Conservation (phyloP, 768 basidiomycete genomes). For the Trichaptum fuscoviolaceum region DNA sequence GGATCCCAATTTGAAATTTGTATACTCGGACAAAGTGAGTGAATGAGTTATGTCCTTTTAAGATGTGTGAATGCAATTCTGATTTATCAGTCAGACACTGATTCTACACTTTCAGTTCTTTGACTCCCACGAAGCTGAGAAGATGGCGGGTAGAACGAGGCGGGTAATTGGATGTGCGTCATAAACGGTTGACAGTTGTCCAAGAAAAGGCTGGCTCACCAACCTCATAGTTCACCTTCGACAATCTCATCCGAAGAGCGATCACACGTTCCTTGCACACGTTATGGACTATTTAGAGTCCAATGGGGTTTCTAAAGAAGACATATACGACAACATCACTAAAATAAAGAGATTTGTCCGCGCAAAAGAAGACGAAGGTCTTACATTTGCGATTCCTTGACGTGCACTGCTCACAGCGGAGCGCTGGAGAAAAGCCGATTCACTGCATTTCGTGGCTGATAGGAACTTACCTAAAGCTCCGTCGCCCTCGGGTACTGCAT, state of each 20-base stretch:
- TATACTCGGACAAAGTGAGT: not conserved
- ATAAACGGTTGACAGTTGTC: not conserved
- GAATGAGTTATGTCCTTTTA: not conserved
- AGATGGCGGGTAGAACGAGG: not conserved
- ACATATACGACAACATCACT: slow-evolving; percentile 74
- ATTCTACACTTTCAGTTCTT: not conserved
- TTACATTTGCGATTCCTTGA: not conserved
- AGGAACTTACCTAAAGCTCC: too few relatives aligned
- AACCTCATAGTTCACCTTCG: not conserved
- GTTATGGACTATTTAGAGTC: slow-evolving; percentile 51
- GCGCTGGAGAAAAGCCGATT: too few relatives aligned
- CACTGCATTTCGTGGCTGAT: too few relatives aligned
- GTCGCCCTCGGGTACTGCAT: too few relatives aligned
- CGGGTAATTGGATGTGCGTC: not conserved
- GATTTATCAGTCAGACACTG: not conserved
- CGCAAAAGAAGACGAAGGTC: slow-evolving; percentile 3
- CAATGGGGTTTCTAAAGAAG: slow-evolving; percentile 59
- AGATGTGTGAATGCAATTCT: not conserved
- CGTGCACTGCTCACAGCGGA: too few relatives aligned
- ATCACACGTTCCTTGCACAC: not conserved
- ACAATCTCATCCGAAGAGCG: not conserved
- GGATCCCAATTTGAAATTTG: not conserved
- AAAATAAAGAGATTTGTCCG: slow-evolving; percentile 84
- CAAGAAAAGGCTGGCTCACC: not conserved
- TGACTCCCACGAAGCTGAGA: not conserved